Evolutionary conservation across 371 early-diverging fungal genomes (phyloP).

Genomic region (Mortierella sp.): DNA sequence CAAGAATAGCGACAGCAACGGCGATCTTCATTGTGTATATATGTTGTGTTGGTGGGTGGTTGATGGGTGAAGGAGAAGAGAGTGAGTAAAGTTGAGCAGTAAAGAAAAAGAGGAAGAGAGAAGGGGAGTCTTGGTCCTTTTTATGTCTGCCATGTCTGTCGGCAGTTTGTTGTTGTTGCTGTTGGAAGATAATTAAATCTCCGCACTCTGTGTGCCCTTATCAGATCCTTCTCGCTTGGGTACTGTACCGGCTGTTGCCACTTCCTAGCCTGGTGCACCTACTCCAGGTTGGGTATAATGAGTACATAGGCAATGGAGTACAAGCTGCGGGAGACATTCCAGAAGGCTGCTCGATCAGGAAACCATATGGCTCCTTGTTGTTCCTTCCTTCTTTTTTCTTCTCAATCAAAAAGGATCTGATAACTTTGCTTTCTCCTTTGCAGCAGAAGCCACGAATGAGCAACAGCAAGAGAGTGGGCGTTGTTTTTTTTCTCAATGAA

Average conservation of each 20-base stretch:
- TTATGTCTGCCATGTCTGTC: neutral
- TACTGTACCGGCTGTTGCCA: no score
- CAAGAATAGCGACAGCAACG: slow-evolving; percentile 16
- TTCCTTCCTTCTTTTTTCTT: neutral
- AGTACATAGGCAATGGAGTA: neutral
- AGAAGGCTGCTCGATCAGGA: slow-evolving; percentile 6
- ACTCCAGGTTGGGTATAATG: neutral
- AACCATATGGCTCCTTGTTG: neutral
- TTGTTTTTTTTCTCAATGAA: neutral
- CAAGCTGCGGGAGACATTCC: neutral
- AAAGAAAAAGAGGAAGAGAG: neutral
- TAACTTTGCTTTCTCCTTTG: neutral
- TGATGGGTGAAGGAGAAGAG: neutral
- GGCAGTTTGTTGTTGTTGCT: neutral
- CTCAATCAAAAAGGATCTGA: neutral
- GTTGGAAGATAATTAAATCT: neutral
- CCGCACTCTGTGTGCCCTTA: neutral
- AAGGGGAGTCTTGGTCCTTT: neutral
- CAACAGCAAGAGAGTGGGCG: neutral
- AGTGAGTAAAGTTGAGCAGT: neutral
- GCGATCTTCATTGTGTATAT: slow-evolving; percentile 27
- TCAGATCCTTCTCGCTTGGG: neutral
- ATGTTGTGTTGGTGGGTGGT: neutral
- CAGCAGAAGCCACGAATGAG: neutral
- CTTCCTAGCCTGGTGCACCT: neutral